Base-by-base conservation (phyloP, 148 eudicot genomes). In the Rhododendron simsii region DNA sequence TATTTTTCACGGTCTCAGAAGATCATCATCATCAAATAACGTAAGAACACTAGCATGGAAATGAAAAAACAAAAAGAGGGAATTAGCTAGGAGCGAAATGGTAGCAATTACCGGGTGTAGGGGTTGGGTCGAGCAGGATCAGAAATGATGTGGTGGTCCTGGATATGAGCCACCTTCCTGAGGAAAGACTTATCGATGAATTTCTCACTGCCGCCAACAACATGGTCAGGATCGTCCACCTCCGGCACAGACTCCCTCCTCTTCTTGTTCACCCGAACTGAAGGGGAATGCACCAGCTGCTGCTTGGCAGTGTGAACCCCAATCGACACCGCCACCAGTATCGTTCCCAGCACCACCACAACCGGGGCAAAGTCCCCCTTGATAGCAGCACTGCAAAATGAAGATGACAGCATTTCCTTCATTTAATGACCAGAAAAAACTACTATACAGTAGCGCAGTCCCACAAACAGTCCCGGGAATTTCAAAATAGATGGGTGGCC, bases 221-320 rank as follows among this genome's bases (percentile, higher is more conserved):
- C 84, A 2, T 6, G 26, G 16, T 87, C 87, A 18, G 89, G 89
- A 45, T 87, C 89, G n/a, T 73, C 89, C 37, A 87, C 59, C 84
- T 87, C 89, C 2, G 84, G 84, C 45, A 87, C 45, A 26, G 84
- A 69, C 55, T 84, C 81, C 84, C 87, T 50, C 75, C 81, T 84
- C 81, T 53, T 84, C 86, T 87, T 87, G 84, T 55, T 87, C n/a
- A 87, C 35, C 35, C 5, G 35, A 20, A 87, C 86, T 2, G 33
- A 76, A 1, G 89, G 89, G 14, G 86, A 83, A 30, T 84, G 57
- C 59, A 80, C n/a, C 59, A 87, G 67, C 37, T 87, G 89, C 74
- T 87, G 89, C 84, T 84, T 84, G 14, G 71, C 57, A 9, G 82
- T 84, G 81, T 79, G 86, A 48, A 33, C 53, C 16, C 89, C 89